These are phyloP conservation scores for Pleurotus eryngii DNA, from an alignment of 768 basidiomycete species.

Conservation along the genomic window DNA sequence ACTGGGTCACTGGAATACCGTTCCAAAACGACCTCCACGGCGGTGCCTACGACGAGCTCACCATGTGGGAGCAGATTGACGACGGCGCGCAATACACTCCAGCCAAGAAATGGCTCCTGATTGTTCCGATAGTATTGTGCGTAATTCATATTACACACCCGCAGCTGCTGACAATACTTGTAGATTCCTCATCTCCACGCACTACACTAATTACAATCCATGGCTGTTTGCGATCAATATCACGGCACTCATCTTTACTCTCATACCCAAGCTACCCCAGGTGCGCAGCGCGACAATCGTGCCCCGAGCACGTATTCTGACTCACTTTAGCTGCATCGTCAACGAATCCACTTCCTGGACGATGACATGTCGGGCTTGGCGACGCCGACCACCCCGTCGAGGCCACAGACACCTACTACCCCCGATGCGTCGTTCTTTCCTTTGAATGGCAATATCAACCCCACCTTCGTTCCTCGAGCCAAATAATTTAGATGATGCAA, in stretches of 20 bases:
- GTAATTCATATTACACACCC: slow-evolving; percentile 25
- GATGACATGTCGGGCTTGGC: slow-evolving; percentile 60
- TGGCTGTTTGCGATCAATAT: slow-evolving; percentile 92
- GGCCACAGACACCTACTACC: slow-evolving; percentile 41
- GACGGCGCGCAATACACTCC: slow-evolving; percentile 98
- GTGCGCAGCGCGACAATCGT: slow-evolving; percentile 34
- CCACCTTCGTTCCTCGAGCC: neutral
- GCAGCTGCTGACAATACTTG: slow-evolving; percentile 10
- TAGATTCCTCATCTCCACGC: slow-evolving; percentile 95
- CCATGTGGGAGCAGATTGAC: slow-evolving; percentile 99
- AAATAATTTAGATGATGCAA: neutral
- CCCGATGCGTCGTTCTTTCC: slow-evolving; percentile 7
- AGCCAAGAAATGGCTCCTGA: slow-evolving; percentile 94
- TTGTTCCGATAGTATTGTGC: slow-evolving; percentile 85
- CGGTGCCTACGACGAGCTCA: slow-evolving; percentile 96
- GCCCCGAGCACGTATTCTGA: no score
- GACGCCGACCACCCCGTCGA: slow-evolving; percentile 62
- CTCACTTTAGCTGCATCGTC: slow-evolving; percentile 65
- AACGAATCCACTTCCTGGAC: slow-evolving; percentile 75
- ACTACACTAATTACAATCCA: slow-evolving; percentile 96
- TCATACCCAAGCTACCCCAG: slow-evolving; percentile 95
- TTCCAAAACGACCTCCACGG: slow-evolving; percentile 85
- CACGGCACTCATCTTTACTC: slow-evolving; percentile 69
- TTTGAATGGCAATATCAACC: slow-evolving; percentile 6
- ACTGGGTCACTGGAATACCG: slow-evolving; percentile 95